Evolutionary conservation across 352 stramenopile genomes (phyloP), one percentile per base, ranked within the genome.

Genomic region (Phytophthora uliginosa): DNA sequence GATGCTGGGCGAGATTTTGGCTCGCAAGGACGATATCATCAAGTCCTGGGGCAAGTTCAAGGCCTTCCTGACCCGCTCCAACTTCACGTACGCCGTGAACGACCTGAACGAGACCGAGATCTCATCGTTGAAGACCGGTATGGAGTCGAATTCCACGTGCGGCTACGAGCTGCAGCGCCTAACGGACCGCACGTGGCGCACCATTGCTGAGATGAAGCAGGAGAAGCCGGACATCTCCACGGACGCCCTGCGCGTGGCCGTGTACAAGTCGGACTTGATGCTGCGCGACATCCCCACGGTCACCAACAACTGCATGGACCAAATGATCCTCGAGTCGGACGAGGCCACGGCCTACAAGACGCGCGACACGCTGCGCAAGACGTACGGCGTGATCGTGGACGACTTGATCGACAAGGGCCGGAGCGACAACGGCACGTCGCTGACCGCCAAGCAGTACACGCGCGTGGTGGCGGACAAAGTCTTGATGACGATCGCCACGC

Each of bases 281-380:
- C 6, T 80, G 31, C 31, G 72, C 36, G 74, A 82, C 28, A 77
- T 77, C 47, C 73, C 73, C 0, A 74, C 59, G 0, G 59, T 73
- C 10, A 80, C 73, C n/a, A 80, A 80, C 50, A 80, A 80, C 54
- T 80, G 73, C 40, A 80, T 80, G 73, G 60, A 74, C 3, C 73
- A 80, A 57, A 74, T 80, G 68, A 77, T 74, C 22, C 24, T 59
- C 15, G 73, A 77, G 17, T 80, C 73, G n/a, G 58, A 76, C 36
- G 72, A 75, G 22, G 36, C 48, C 24, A 78, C 59, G 1, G 73
- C 73, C 9, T 80, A 80, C 55, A 69, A 74, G 65, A 80, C 73
- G 33, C 68, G 73, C 8, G 73, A 80, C 60, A 63, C 59, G 22
- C 36, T 78, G 9, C 69, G 71, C 10, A 78, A 73, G 38, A 82